A percentile compares a stretch with the other conserved stretches of the same genome.
phyloP scores from a whole-genome alignment of 768 basidiomycete species.

The Neoboletus magnificus region DNA sequence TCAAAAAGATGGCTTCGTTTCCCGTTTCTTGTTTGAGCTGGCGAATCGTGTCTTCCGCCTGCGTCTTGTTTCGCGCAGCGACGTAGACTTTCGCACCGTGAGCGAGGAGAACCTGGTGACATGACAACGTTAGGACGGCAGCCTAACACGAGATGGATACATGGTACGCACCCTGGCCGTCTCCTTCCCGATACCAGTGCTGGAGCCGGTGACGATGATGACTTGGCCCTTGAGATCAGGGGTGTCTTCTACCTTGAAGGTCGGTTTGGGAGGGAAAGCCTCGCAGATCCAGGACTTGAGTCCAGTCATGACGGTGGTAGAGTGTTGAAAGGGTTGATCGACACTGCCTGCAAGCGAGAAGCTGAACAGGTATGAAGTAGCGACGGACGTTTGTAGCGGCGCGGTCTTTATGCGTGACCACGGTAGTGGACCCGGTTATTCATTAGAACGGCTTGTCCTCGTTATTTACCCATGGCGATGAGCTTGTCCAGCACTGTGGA shows the following conservation, averaged over 20 bases:
- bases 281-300: slow-evolving; percentile 8
- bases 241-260: slow-evolving; percentile 29
- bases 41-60: slow-evolving; percentile 29
- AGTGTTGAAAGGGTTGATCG: background rate
- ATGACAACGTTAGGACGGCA: background rate
- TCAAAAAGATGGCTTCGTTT: slow-evolving; percentile 32
- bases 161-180: slow-evolving; percentile 15
- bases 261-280: slow-evolving; percentile 21
- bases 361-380: background rate
- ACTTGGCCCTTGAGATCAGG: slow-evolving; percentile 36
- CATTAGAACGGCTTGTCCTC: too few relatives aligned
- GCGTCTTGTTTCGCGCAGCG: slow-evolving; percentile 25
- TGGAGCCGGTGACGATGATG: slow-evolving; percentile 35
- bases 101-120: slow-evolving; percentile 23
- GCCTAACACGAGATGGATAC: background rate
- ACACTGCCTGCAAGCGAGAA: background rate
- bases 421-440: too few relatives aligned
- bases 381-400: background rate
- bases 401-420: background rate
- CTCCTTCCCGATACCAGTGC: slow-evolving; percentile 30
- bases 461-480: too few relatives aligned
- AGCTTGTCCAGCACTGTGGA: too few relatives aligned
- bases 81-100: slow-evolving; percentile 38
- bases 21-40: slow-evolving; percentile 33
- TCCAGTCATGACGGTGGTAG: slow-evolving; percentile 1